These are phyloP conservation scores for Trichoderma afroharzianum DNA, from an alignment of 2,329 filamentous ascomycete species.

Conservation along the genomic window DNA sequence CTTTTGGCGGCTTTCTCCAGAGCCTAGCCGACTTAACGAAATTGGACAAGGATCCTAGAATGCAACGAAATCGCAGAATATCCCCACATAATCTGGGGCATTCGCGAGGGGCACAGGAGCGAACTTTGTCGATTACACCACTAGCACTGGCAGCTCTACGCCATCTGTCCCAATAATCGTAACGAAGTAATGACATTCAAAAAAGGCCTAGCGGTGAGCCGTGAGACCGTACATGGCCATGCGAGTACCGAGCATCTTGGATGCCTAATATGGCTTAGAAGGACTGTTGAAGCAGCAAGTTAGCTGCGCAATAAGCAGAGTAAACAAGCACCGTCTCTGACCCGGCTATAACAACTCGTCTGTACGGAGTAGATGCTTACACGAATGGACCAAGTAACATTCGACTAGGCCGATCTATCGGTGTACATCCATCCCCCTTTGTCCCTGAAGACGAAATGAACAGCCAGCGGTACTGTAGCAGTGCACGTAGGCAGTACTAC, in stretches of 20 bases:
- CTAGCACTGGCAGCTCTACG: neutral
- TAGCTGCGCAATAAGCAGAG: neutral
- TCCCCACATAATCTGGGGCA: constrained; percentile 5
- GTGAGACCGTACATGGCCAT: neutral
- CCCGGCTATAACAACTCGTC: neutral
- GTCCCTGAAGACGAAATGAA: neutral
- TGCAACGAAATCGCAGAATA: neutral
- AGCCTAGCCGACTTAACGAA: neutral
- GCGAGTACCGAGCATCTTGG: neutral
- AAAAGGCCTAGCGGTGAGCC: neutral
- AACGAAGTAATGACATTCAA: neutral
- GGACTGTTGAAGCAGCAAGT: neutral
- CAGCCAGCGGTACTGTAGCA: neutral
- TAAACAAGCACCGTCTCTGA: neutral
- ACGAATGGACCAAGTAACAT: neutral
- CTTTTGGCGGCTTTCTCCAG: neutral
- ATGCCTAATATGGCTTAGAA: neutral
- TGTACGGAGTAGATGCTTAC: neutral
- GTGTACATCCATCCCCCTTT: neutral
- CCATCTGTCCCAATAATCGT: neutral
- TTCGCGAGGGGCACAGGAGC: neutral
- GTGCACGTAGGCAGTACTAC: neutral
- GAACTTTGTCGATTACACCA: neutral
- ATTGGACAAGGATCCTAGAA: neutral
- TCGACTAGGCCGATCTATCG: neutral